Evolutionary conservation across 306 rosid species (phyloP).

Genomic region (Ormosia semicastrata): DNA sequence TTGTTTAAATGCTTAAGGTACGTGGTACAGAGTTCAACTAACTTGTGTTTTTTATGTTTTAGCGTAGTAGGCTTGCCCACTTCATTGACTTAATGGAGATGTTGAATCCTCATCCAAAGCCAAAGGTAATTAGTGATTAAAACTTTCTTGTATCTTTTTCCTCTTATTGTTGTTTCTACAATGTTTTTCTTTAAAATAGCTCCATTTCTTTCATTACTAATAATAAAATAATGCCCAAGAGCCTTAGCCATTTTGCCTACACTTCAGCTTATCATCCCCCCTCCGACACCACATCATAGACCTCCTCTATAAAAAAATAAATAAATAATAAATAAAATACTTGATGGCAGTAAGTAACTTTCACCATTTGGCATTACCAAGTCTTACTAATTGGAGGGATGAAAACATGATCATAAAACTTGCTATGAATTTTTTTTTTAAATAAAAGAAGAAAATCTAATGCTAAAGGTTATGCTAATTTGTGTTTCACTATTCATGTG

Average conservation of each 20-base stretch:
- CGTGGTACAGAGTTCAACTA: constrained; percentile 3
- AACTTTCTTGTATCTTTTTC: not conserved
- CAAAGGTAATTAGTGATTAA: constrained; percentile 59
- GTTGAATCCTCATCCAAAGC: constrained; percentile 89
- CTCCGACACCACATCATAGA: not conserved
- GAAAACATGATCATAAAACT: constrained; percentile 13
- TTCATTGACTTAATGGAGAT: constrained; percentile 93
- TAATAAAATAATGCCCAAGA: not conserved
- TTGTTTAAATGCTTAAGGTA: not conserved
- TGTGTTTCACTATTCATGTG: constrained; percentile 2
- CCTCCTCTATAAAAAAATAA: not conserved
- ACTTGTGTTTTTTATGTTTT: constrained; percentile 28
- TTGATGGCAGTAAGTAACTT: not conserved
- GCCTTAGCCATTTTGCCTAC: not conserved
- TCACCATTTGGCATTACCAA: not conserved
- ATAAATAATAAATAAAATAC: not conserved
- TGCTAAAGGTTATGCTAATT: not conserved
- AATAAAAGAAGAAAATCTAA: not conserved
- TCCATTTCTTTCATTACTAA: not conserved
- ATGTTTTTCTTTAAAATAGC: not conserved
- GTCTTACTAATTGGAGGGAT: not conserved
- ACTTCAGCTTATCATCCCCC: not conserved
- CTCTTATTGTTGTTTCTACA: not conserved
- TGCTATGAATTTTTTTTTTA: not conserved
- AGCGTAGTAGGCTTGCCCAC: constrained; percentile 86